Percentiles rank a stretch among this genome's conserved stretches.
Evolutionary conservation across 192 early-diverging fungal species (phyloP).

Genomic region (Umbelopsis sp.): DNA sequence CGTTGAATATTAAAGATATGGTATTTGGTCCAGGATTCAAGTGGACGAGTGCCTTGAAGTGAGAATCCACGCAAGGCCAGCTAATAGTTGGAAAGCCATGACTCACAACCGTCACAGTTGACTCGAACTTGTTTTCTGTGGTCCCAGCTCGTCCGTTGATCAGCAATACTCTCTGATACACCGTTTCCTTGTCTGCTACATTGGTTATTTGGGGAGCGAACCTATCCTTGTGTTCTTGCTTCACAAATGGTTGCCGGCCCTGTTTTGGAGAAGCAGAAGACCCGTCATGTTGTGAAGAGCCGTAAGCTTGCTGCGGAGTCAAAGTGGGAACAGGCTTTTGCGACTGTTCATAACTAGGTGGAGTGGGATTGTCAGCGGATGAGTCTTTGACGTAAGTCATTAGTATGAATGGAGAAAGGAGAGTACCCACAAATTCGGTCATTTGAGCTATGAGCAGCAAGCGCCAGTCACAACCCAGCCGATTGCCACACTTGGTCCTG

Average conservation of each 20-base stretch:
- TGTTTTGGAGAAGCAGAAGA: not conserved
- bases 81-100: constrained; percentile 49
- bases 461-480: not conserved
- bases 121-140: constrained; percentile 15
- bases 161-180: constrained; percentile 35
- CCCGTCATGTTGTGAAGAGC: not conserved
- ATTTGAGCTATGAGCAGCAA: not conserved
- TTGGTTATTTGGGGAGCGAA: constrained; percentile 14
- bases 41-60: constrained; percentile 64
- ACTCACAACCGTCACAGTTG: constrained; percentile 33
- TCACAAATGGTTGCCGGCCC: not conserved
- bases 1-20: constrained; percentile 53
- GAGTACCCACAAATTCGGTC: not conserved
- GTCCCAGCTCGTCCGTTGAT: constrained; percentile 40
- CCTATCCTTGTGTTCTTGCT: not conserved
- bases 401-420: not conserved
- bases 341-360: not conserved
- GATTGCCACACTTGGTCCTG: too few species aligned
- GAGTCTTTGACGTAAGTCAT: constrained; percentile 1
- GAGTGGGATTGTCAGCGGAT: not conserved
- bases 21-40: constrained; percentile 57
- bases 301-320: not conserved
- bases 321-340: not conserved
- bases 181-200: constrained; percentile 21
- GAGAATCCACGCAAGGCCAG: constrained; percentile 57